A percentile compares a stretch with the other conserved stretches of the same genome.
These are phyloP conservation scores for Cercospora sojina DNA, from an alignment of 2,329 filamentous ascomycete species.

Conservation along the genomic window DNA sequence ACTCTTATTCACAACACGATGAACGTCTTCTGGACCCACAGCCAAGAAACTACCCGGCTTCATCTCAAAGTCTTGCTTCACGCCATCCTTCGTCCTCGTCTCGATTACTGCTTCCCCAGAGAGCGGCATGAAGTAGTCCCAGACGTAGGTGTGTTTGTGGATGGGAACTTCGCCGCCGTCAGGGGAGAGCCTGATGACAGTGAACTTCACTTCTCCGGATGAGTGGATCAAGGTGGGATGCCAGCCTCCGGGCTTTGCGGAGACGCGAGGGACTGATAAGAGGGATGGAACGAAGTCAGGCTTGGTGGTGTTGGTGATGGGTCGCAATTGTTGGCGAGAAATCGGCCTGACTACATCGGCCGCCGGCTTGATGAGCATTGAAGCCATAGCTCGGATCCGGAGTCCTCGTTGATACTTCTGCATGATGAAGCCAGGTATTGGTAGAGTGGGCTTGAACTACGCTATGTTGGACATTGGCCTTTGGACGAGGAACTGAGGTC, in stretches of 20 bases:
- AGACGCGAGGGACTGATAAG: conserved; percentile 1
- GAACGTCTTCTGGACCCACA: conserved; percentile 18
- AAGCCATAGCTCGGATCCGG: neutral
- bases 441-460: too few relatives aligned
- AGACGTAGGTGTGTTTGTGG: neutral
- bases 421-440: neutral
- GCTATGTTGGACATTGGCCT: too few relatives aligned
- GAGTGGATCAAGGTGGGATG: conserved; percentile 21
- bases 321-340: neutral
- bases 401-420: neutral
- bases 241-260: conserved; percentile 19
- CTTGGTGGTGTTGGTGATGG: conserved; percentile 13
- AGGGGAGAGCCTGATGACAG: conserved; percentile 12
- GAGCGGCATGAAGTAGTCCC: neutral
- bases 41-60: conserved; percentile 17
- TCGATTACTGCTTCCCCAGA: conserved; percentile 17
- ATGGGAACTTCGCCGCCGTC: conserved; percentile 18
- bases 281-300: conserved; percentile 17
- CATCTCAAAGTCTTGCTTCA: conserved; percentile 19
- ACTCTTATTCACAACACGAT: conserved; percentile 20
- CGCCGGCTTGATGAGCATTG: neutral
- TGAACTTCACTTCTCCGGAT: conserved; percentile 22
- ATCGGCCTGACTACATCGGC: neutral
- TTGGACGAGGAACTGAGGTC: too few relatives aligned
- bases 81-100: conserved; percentile 20